Conservation (phyloP, 1,139 yeast species). For the Kurtzmaniella quercitrusa region DNA sequence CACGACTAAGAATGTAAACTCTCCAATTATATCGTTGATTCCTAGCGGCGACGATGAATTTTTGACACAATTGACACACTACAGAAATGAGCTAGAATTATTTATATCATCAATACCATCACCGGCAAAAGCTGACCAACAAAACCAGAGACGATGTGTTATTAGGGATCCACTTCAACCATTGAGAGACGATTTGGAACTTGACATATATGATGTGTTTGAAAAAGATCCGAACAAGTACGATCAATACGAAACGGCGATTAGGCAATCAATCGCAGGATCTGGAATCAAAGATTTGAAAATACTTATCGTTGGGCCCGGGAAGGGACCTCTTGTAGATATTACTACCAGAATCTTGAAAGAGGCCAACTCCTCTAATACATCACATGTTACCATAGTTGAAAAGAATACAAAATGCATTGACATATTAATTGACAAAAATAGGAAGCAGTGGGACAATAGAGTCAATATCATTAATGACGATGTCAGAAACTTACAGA, state of each 20-base stretch:
- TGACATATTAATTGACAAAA: constrained; percentile 38
- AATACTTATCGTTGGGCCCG: constrained; percentile 78
- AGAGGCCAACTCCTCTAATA: not conserved
- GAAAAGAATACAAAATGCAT: constrained; percentile 72
- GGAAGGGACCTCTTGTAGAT: constrained; percentile 76
- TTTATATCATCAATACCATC: not conserved
- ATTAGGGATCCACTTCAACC: constrained; percentile 64
- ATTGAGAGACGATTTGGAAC: constrained; percentile 49
- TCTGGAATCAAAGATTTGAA: not conserved
- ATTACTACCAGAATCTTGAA: constrained; percentile 2
- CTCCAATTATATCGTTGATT: constrained; percentile 15
- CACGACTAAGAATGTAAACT: constrained; percentile 10
- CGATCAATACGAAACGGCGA: constrained; percentile 61
- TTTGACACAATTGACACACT: not conserved
- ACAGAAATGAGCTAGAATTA: not conserved
- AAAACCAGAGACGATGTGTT: not conserved
- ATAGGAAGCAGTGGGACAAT: constrained; percentile 40
- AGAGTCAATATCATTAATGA: constrained; percentile 45
- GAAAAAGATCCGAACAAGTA: constrained; percentile 70
- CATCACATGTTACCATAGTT: constrained; percentile 23
- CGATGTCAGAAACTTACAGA: constrained; percentile 46
- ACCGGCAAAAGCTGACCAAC: too few species aligned
- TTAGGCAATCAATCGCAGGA: constrained; percentile 48
- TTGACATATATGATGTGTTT: constrained; percentile 60
- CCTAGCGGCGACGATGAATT: constrained; percentile 11